Conservation (phyloP, 305 asterid species). For the Lippia alba region DNA sequence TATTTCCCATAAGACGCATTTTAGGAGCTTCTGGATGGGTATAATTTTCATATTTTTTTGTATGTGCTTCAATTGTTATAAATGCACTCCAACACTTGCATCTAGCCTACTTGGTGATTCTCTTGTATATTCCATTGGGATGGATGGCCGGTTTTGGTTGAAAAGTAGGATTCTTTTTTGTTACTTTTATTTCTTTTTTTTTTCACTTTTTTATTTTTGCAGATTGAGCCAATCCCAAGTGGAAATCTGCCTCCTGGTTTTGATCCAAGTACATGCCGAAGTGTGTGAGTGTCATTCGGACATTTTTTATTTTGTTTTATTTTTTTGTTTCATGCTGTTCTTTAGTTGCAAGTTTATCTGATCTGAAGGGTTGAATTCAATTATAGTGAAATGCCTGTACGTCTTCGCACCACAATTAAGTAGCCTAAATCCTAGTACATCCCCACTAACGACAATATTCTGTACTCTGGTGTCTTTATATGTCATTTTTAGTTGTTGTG, state of each 20-base stretch:
- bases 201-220: conserved; percentile 46
- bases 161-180: conserved; percentile 23
- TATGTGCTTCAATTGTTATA: background rate
- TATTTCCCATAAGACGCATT: background rate
- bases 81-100: background rate
- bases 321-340: conserved; percentile 20
- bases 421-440: conserved; percentile 17
- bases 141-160: conserved; percentile 23
- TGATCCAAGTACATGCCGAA: conserved; percentile 95
- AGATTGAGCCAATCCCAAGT: conserved; percentile 92
- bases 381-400: background rate
- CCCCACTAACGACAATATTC: conserved; percentile 2
- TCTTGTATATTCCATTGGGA: background rate
- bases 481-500: background rate
- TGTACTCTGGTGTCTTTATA: background rate
- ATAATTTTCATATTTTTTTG: background rate
- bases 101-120: conserved; percentile 12
- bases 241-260: conserved; percentile 97
- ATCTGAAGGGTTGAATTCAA: background rate
- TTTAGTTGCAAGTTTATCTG: conserved; percentile 17
- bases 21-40: background rate
- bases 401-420: conserved; percentile 12
- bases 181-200: conserved; percentile 27
- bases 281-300: conserved; percentile 77
- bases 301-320: conserved; percentile 27